phyloP scores from a whole-genome alignment of 768 basidiomycete species.

The Leccinum uliginosum region DNA sequence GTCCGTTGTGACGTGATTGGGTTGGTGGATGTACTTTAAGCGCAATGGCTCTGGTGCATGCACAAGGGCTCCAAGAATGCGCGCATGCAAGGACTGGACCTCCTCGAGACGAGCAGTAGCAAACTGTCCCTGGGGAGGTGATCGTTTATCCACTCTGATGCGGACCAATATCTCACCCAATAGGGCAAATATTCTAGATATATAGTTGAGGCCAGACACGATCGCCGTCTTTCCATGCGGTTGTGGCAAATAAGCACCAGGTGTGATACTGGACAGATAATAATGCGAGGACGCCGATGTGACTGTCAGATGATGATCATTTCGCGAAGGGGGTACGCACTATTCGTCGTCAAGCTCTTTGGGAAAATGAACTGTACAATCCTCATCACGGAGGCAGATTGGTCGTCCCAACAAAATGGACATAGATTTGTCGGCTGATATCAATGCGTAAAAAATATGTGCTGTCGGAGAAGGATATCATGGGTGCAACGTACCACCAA shows the following conservation, averaged over 20 bases:
- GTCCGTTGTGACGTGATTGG: conserved; percentile 50
- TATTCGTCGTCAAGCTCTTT: conserved; percentile 88
- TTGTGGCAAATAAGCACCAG: conserved; percentile 76
- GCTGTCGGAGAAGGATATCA: background rate
- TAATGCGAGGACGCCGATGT: conserved; percentile 9
- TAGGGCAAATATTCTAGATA: conserved; percentile 78
- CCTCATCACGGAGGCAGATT: conserved; percentile 83
- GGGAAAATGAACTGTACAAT: conserved; percentile 85
- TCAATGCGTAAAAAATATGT: background rate
- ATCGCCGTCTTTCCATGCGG: conserved; percentile 84
- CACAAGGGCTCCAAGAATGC: conserved; percentile 68
- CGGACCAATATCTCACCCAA: conserved; percentile 84
- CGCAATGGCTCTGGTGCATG: conserved; percentile 75
- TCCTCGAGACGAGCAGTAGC: conserved; percentile 83
- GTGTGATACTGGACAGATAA: conserved; percentile 61
- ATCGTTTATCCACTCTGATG: conserved; percentile 82
- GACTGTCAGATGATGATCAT: conserved; percentile 28
- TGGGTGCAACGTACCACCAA: conserved; percentile 58
- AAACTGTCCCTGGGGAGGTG: conserved; percentile 80
- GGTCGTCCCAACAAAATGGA: conserved; percentile 80
- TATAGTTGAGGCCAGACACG: conserved; percentile 84
- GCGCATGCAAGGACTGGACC: conserved; percentile 72
- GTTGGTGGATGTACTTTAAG: conserved; percentile 53
- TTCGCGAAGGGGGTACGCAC: conserved; percentile 43
- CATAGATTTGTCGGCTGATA: conserved; percentile 83